Base-by-base conservation (phyloP, 768 basidiomycete genomes). In the Tricholoma furcatifolium region DNA sequence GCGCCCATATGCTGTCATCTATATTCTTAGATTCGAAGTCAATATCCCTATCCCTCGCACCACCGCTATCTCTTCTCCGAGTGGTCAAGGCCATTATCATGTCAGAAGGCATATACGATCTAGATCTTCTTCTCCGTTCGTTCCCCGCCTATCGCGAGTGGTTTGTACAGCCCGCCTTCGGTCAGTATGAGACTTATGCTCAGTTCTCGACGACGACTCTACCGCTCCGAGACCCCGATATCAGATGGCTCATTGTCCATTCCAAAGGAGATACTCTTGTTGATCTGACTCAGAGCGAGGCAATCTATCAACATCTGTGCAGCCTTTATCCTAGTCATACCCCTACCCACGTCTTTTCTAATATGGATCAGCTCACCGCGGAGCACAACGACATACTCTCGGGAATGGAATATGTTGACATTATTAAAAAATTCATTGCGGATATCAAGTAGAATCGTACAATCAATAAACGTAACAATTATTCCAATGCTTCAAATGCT, bases 51-150 rank as follows among this genome's bases (percentile, higher is more conserved):
- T 58, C 56, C 21, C 74, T 88, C 18, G 65, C 67, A 14, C 87
- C 86, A 0, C 66, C 72, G 40, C 60, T 61, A 11, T 47, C 49
- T 34, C 70, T 85, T 17, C 67, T 79, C 43, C 57, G 60, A 49
- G 72, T 78, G 42, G 77, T 79, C 17, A 74, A 74, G 47, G 85
- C 75, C 14, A 70, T 91, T 42, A 67, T 84, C 46, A 56, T 85
- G 60, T 85, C 91, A 1, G 90, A 88, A 66, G 91, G 91, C 30
- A 84, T 92, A 56, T 91, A 85, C 67, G 84, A 92, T 65, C 67
- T 91, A 54, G 85, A 88, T 65, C 59, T 74, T 4, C 76, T 93
- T 38, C 72, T 91, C 21, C 58, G 65, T 11, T 76, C 72, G 51
- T 91, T 90, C 69, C 88, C 90, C 2, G 23, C 41, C n/a, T 93